Percentiles rank a stretch among this genome's conserved stretches.
Evolutionary conservation across 2,329 filamentous ascomycete genomes (phyloP).

Genomic region (Cytospora paraplurivora): DNA sequence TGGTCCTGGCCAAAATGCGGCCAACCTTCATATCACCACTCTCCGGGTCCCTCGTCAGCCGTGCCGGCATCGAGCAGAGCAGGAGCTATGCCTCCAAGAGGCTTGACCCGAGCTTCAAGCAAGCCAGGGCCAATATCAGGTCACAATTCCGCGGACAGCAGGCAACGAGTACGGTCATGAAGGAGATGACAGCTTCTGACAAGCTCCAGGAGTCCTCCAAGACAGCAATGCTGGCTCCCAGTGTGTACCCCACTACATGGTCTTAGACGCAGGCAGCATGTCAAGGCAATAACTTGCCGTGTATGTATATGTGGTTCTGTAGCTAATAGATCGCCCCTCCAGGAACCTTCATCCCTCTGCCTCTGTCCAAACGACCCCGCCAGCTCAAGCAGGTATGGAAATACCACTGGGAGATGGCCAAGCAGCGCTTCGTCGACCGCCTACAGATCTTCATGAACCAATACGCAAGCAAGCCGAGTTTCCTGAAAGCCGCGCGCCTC

Average conservation of each 20-base stretch:
- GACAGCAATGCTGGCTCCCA: conserved; percentile 18
- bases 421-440: conserved; percentile 41
- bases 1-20: conserved; percentile 8
- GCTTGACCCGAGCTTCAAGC: conserved; percentile 15
- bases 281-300: not conserved
- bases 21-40: not conserved
- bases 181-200: not conserved
- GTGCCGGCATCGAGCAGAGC: conserved; percentile 21
- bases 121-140: not conserved
- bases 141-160: conserved; percentile 9
- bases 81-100: conserved; percentile 3
- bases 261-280: not conserved
- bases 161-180: conserved; percentile 15
- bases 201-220: not conserved
- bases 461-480: conserved; percentile 40
- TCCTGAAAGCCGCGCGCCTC: conserved; percentile 40
- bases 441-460: conserved; percentile 44
- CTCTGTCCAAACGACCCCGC: conserved; percentile 40
- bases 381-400: conserved; percentile 35
- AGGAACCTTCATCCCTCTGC: conserved; percentile 54
- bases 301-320: not conserved
- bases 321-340: not conserved
- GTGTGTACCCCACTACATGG: not conserved
- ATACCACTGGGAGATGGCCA: conserved; percentile 44
- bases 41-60: conserved; percentile 10